Conservation (phyloP, 2,329 filamentous ascomycete species). For the Aspergillus ruber region DNA sequence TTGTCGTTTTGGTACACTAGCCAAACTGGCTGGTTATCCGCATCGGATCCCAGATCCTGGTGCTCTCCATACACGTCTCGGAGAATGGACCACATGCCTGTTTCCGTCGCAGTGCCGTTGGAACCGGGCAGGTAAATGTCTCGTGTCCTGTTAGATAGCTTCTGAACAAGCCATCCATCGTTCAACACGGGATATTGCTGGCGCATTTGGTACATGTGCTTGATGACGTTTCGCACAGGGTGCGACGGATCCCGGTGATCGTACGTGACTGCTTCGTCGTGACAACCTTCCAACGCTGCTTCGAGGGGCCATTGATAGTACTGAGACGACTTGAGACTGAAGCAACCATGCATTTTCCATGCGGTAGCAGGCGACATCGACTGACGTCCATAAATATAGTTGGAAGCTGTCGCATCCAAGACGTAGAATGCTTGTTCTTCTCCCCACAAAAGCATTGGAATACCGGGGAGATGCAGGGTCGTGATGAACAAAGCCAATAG, state of each 20-base stretch:
- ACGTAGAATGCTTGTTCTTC: conserved; percentile 62
- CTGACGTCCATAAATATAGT: conserved; percentile 61
- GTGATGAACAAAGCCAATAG: conserved; percentile 54
- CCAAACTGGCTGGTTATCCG: conserved; percentile 43
- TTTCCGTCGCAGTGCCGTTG: conserved; percentile 48
- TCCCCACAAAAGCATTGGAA: conserved; percentile 56
- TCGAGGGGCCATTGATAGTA: conserved; percentile 55
- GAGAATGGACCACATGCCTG: conserved; percentile 55
- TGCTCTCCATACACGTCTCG: conserved; percentile 46
- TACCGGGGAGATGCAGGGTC: conserved; percentile 55
- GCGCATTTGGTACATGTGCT: conserved; percentile 57
- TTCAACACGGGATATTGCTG: conserved; percentile 52
- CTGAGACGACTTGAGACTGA: conserved; percentile 50
- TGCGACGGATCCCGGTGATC: conserved; percentile 60
- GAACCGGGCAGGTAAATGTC: conserved; percentile 49
- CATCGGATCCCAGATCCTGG: conserved; percentile 44
- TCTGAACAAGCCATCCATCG: conserved; percentile 51
- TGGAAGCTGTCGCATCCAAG: conserved; percentile 57
- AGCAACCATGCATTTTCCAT: conserved; percentile 62
- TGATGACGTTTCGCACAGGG: conserved; percentile 55
- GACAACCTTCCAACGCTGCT: conserved; percentile 48
- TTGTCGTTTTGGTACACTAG: conserved; percentile 43
- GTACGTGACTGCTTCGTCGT: conserved; percentile 51
- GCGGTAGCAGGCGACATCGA: conserved; percentile 56
- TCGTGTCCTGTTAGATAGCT: conserved; percentile 52